phyloP scores from a whole-genome alignment of 805 yeast genomes.

The Wickerhamiella domercqiae region DNA sequence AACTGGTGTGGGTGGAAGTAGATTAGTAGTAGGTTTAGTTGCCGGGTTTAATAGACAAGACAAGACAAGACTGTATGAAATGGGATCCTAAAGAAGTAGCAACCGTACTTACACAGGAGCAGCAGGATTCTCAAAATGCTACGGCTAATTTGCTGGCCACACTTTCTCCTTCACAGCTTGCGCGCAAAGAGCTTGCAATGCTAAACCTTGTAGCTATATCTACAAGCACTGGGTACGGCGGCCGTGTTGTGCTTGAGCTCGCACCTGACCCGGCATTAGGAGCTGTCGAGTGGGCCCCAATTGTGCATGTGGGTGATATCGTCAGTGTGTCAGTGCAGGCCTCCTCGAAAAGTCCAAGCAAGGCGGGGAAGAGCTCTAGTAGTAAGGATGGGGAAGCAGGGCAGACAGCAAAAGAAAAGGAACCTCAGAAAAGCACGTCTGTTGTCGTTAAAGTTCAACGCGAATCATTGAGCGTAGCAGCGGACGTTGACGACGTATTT shows the following conservation, averaged over 20 bases:
- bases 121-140: slow-evolving; percentile 37
- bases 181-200: slow-evolving; percentile 59
- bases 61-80: background rate
- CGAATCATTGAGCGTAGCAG: slow-evolving; percentile 38
- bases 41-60: background rate
- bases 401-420: slow-evolving; percentile 8
- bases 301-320: slow-evolving; percentile 45
- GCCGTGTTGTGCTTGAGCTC: slow-evolving; percentile 53
- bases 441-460: slow-evolving; percentile 44
- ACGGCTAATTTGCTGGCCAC: slow-evolving; percentile 31
- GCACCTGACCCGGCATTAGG: slow-evolving; percentile 34
- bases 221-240: slow-evolving; percentile 64
- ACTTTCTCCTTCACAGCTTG: slow-evolving; percentile 49
- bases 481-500: slow-evolving; percentile 38
- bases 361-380: slow-evolving; percentile 10
- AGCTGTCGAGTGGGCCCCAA: slow-evolving; percentile 17
- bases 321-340: slow-evolving; percentile 16
- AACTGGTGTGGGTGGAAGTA: too few relatives aligned
- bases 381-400: slow-evolving; percentile 1
- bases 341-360: slow-evolving; percentile 11
- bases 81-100: background rate
- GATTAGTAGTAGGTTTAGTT: too few relatives aligned
- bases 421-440: slow-evolving; percentile 25
- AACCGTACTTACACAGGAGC: slow-evolving; percentile 32
- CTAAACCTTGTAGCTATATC: slow-evolving; percentile 46